phyloP scores from a whole-genome alignment of 2,329 filamentous ascomycete species.

The Peltaster fructicola region DNA sequence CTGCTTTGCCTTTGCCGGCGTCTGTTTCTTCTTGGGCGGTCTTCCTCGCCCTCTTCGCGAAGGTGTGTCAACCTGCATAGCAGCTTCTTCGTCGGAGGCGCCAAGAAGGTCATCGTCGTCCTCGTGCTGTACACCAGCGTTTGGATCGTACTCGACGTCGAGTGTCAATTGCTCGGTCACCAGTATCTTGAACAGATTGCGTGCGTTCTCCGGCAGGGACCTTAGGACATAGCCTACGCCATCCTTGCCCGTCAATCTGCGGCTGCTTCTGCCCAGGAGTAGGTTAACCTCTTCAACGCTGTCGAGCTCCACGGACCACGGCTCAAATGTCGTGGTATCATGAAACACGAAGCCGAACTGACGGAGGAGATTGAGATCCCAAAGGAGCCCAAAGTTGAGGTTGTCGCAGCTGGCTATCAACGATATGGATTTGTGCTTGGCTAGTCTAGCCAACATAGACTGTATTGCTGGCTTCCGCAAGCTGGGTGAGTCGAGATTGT shows the following conservation, averaged over 20 bases:
- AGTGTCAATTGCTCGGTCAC: slow-evolving; percentile 67
- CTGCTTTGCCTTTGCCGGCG: slow-evolving; percentile 5
- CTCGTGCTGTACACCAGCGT: slow-evolving; percentile 11
- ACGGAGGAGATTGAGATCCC: slow-evolving; percentile 72
- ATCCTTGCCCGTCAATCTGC: slow-evolving; percentile 71
- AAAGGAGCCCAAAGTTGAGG: slow-evolving; percentile 71
- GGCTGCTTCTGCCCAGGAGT: slow-evolving; percentile 62
- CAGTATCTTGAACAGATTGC: slow-evolving; percentile 68
- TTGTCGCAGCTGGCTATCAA: slow-evolving; percentile 73
- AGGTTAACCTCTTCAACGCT: slow-evolving; percentile 82
- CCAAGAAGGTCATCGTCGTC: slow-evolving; percentile 16
- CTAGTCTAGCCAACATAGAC: slow-evolving; percentile 56
- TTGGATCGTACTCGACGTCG: slow-evolving; percentile 30
- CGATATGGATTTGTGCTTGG: slow-evolving; percentile 52
- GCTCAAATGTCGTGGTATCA: slow-evolving; percentile 77
- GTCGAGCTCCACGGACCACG: slow-evolving; percentile 58
- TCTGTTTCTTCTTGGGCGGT: slow-evolving; percentile 5
- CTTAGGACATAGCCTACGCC: slow-evolving; percentile 82
- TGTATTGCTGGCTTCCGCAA: slow-evolving; percentile 57
- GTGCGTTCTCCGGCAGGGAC: slow-evolving; percentile 80
- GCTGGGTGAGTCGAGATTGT: slow-evolving; percentile 68
- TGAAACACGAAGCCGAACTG: slow-evolving; percentile 80
- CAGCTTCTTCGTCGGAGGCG: slow-evolving; percentile 15
- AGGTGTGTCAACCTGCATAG: slow-evolving; percentile 12
- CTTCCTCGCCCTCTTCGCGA: slow-evolving; percentile 10